phyloP scores from a whole-genome alignment of 1,284 basidiomycete species.

The Xerocomus nothofagi region DNA sequence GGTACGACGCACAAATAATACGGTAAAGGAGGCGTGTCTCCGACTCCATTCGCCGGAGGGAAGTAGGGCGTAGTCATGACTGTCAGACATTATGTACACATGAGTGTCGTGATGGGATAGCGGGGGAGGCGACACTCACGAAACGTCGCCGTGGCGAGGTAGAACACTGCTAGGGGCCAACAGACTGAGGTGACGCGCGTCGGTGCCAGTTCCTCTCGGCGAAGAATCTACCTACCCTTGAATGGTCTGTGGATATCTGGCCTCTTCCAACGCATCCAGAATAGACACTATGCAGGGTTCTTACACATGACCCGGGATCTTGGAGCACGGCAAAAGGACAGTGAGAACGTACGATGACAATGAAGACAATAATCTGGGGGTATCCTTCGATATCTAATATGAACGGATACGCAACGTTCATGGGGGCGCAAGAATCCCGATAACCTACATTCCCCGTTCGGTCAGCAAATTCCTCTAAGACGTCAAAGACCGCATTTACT shows the following conservation, averaged over 20 bases:
- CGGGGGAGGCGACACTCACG: constrained; percentile 35
- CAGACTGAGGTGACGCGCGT: constrained; percentile 42
- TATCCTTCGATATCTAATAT: constrained; percentile 61
- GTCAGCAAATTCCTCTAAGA: too few species aligned
- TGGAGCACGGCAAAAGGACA: too few species aligned
- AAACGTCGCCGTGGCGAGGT: constrained; percentile 52
- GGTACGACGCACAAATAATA: constrained; percentile 50
- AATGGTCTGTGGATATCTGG: constrained; percentile 53
- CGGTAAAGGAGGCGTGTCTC: constrained; percentile 59
- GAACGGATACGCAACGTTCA: constrained; percentile 48
- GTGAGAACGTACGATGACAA: constrained; percentile 43
- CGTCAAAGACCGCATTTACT: constrained; percentile 14
- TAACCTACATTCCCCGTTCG: constrained; percentile 33
- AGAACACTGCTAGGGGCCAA: constrained; percentile 57
- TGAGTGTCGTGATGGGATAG: background rate
- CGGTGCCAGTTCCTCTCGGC: background rate
- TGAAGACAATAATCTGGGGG: constrained; percentile 59
- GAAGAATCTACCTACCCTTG: constrained; percentile 40
- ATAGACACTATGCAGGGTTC: constrained; percentile 45
- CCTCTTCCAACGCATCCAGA: constrained; percentile 54
- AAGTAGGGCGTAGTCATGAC: constrained; percentile 59
- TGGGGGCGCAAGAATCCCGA: constrained; percentile 52
- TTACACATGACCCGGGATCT: too few species aligned
- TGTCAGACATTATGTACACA: constrained; percentile 18
- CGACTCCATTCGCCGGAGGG: constrained; percentile 50